Conservation (phyloP, 1,284 basidiomycete species). For the Ganoderma boninense region DNA sequence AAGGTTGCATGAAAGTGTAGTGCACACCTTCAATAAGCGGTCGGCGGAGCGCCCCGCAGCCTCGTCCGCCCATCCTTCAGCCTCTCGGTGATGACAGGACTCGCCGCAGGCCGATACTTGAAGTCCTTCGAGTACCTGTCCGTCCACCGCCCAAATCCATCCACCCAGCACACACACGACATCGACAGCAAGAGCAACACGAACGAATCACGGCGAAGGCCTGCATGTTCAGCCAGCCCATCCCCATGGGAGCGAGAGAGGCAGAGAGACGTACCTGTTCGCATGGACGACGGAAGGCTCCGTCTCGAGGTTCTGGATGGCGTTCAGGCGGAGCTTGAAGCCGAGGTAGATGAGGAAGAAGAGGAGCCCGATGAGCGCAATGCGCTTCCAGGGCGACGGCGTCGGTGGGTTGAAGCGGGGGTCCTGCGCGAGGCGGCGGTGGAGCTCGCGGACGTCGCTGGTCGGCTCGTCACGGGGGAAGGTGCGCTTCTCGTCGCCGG, state of each 20-base stretch:
- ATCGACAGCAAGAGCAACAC: background rate
- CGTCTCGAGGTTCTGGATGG: slow-evolving; percentile 25
- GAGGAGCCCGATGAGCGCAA: slow-evolving; percentile 53
- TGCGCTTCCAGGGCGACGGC: slow-evolving; percentile 56
- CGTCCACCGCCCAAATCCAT: background rate
- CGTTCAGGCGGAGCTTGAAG: slow-evolving; percentile 43
- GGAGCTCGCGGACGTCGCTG: slow-evolving; percentile 38
- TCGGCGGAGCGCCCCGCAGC: slow-evolving; percentile 61
- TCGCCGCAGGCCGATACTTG: slow-evolving; percentile 73
- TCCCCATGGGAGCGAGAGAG: background rate
- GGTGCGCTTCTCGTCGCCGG: slow-evolving; percentile 21
- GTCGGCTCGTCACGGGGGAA: slow-evolving; percentile 34
- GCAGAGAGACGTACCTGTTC: slow-evolving; percentile 48
- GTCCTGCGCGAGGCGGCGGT: slow-evolving; percentile 40
- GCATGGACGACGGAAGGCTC: slow-evolving; percentile 55
- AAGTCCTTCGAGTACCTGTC: slow-evolving; percentile 69
- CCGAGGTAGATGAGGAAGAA: slow-evolving; percentile 54
- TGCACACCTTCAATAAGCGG: slow-evolving; percentile 30
- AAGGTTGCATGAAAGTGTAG: background rate
- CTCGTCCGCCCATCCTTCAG: slow-evolving; percentile 64
- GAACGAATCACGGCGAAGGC: background rate
- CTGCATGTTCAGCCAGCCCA: slow-evolving; percentile 13
- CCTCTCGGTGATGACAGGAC: slow-evolving; percentile 70
- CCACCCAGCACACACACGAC: background rate
- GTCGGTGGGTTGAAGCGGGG: slow-evolving; percentile 55